These are phyloP conservation scores for Cladosporium colombiae DNA, from an alignment of 2,329 filamentous ascomycete species.

Conservation along the genomic window DNA sequence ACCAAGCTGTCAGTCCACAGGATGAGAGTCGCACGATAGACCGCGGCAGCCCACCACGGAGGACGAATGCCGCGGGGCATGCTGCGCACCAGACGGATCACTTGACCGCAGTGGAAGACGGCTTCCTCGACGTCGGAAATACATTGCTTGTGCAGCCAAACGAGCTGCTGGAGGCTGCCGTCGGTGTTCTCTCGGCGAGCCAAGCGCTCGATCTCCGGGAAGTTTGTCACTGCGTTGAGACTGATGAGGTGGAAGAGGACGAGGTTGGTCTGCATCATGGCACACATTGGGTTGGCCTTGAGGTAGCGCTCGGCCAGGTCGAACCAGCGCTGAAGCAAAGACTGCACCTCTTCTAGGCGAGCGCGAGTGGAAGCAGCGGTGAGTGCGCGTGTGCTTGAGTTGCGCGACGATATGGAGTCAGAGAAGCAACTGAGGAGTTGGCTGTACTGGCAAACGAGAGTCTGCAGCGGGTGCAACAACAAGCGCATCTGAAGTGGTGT, in stretches of 20 bases:
- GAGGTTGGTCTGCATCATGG: slow-evolving; percentile 64
- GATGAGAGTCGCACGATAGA: slow-evolving; percentile 67
- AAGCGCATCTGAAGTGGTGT: slow-evolving; percentile 64
- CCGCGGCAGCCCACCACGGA: slow-evolving; percentile 69
- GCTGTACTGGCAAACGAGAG: slow-evolving; percentile 63
- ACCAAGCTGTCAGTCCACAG: slow-evolving; percentile 64
- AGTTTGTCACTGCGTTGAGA: slow-evolving; percentile 67
- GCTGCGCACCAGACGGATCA: slow-evolving; percentile 60
- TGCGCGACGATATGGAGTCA: slow-evolving; percentile 52
- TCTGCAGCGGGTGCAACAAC: slow-evolving; percentile 68
- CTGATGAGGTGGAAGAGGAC: slow-evolving; percentile 71
- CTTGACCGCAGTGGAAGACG: slow-evolving; percentile 68
- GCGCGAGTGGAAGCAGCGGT: slow-evolving; percentile 62
- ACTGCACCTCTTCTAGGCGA: slow-evolving; percentile 65
- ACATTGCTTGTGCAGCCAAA: slow-evolving; percentile 61
- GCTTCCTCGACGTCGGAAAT: slow-evolving; percentile 65
- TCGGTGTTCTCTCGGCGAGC: slow-evolving; percentile 63
- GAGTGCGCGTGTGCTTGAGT: slow-evolving; percentile 49
- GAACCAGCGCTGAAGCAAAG: slow-evolving; percentile 66
- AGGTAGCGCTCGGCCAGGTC: slow-evolving; percentile 60
- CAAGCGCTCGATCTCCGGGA: slow-evolving; percentile 66
- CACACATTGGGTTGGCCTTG: slow-evolving; percentile 58
- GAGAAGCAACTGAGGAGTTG: slow-evolving; percentile 68
- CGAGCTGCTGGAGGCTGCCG: slow-evolving; percentile 56
- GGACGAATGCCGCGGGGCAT: slow-evolving; percentile 64